A percentile compares a stretch with the other conserved stretches of the same genome.
Evolutionary conservation across 225 moss, liverwort and hornwort species (phyloP).

Genomic region (Sphagnum contortum): DNA sequence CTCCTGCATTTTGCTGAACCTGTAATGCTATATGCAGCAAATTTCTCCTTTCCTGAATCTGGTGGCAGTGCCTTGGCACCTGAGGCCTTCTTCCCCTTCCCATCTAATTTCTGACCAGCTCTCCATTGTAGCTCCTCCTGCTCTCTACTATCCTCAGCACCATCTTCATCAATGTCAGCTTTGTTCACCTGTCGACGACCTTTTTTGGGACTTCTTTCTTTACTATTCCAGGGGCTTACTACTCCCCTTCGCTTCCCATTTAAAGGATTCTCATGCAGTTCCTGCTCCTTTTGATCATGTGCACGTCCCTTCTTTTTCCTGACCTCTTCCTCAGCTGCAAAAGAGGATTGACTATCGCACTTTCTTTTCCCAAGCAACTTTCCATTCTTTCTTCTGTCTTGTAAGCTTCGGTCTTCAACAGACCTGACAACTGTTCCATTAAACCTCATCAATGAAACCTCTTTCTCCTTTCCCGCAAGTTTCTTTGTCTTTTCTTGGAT

Average conservation of each 20-base stretch:
- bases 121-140: slow-evolving; percentile 9
- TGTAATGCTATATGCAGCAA: slow-evolving; percentile 7
- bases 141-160: slow-evolving; percentile 19
- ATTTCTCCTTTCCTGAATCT: slow-evolving; percentile 7
- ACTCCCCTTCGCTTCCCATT: too few relatives aligned
- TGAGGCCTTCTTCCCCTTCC: slow-evolving; percentile 8
- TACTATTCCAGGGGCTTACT: too few relatives aligned
- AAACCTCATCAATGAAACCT: not conserved
- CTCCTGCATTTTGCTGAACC: slow-evolving; percentile 18
- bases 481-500: slow-evolving; percentile 8
- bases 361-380: too few relatives aligned
- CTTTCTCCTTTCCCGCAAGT: slow-evolving; percentile 7
- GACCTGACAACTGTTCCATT: too few relatives aligned
- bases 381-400: too few relatives aligned
- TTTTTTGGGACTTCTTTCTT: too few relatives aligned
- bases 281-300: too few relatives aligned
- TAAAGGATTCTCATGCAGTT: too few relatives aligned
- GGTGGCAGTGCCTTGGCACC: slow-evolving; percentile 6
- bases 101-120: slow-evolving; percentile 15
- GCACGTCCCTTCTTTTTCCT: too few relatives aligned
- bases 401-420: too few relatives aligned
- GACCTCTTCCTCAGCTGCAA: too few relatives aligned
- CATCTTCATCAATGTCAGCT: slow-evolving; percentile 21
- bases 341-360: too few relatives aligned
- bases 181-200: slow-evolving; percentile 4